A percentile compares a stretch with the other conserved stretches of the same genome.
Conservation (phyloP, 495 filamentous ascomycete genomes). For the Lepidopterella palustris region DNA sequence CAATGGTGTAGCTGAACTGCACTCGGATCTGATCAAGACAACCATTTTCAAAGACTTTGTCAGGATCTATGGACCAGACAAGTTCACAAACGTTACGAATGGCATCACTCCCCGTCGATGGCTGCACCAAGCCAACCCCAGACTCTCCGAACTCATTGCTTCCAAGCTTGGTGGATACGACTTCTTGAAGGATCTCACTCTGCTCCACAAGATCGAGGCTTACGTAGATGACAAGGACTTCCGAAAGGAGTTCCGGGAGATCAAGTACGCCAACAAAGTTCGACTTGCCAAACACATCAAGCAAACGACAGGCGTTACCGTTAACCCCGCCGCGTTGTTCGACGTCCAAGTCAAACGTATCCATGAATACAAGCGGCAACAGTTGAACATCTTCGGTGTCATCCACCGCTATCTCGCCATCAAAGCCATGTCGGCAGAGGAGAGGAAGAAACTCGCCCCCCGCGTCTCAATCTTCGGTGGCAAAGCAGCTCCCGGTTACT, state of each 20-base stretch:
- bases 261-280: slow-evolving; percentile 74
- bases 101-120: slow-evolving; percentile 92
- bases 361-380: slow-evolving; percentile 98
- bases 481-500: slow-evolving; percentile 96
- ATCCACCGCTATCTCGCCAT: slow-evolving; percentile 90
- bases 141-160: slow-evolving; percentile 84
- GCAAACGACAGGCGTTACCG: slow-evolving; percentile 63
- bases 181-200: slow-evolving; percentile 82
- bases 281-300: slow-evolving; percentile 88
- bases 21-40: slow-evolving; percentile 93
- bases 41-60: slow-evolving; percentile 99
- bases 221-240: slow-evolving; percentile 80
- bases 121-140: slow-evolving; percentile 95
- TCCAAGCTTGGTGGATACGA: slow-evolving; percentile 75
- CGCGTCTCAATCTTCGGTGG: slow-evolving; percentile 96
- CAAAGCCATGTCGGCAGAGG: slow-evolving; percentile 74
- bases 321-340: slow-evolving; percentile 85
- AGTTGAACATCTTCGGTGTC: slow-evolving; percentile 97
- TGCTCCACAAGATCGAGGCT: slow-evolving; percentile 73
- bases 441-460: slow-evolving; percentile 83
- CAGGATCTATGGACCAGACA: slow-evolving; percentile 83
- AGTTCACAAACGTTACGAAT: slow-evolving; percentile 98
- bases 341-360: slow-evolving; percentile 98
- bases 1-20: slow-evolving; percentile 94
- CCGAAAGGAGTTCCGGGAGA: slow-evolving; percentile 83